Conservation (phyloP, 441 rosid genomes). For the Populus hybrid region DNA sequence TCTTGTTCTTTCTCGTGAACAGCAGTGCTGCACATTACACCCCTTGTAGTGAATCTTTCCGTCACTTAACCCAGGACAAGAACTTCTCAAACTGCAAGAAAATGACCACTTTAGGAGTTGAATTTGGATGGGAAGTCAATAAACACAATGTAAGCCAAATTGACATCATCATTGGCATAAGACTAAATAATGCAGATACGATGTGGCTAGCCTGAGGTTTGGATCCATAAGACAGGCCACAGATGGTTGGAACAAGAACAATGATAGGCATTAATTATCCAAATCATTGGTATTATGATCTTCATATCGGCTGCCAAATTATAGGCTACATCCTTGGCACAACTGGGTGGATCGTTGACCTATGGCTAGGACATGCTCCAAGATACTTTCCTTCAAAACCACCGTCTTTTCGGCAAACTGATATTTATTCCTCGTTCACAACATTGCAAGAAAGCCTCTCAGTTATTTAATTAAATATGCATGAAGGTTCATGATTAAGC, state of each 20-base stretch:
- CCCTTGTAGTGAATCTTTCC: slow-evolving; percentile 32
- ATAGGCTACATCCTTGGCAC: slow-evolving; percentile 44
- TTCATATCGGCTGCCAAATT: slow-evolving; percentile 39
- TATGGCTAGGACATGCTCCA: slow-evolving; percentile 40
- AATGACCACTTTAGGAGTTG: slow-evolving; percentile 35
- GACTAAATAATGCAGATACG: not conserved
- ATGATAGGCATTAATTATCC: slow-evolving; percentile 27
- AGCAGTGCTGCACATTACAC: slow-evolving; percentile 3
- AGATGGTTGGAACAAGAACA: slow-evolving; percentile 55
- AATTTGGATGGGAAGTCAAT: slow-evolving; percentile 42
- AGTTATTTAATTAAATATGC: too few relatives aligned
- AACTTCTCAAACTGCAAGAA: slow-evolving; percentile 34
- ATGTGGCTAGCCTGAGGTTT: slow-evolving; percentile 64
- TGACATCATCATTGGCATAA: slow-evolving; percentile 30
- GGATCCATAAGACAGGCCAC: slow-evolving; percentile 31
- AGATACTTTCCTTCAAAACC: slow-evolving; percentile 31
- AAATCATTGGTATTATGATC: slow-evolving; percentile 16
- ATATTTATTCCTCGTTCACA: slow-evolving; percentile 37
- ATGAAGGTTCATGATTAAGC: not conserved
- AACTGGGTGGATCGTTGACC: slow-evolving; percentile 39
- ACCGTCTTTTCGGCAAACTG: slow-evolving; percentile 34
- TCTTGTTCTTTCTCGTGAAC: slow-evolving; percentile 13
- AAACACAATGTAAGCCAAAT: slow-evolving; percentile 6
- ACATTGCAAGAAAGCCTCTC: slow-evolving; percentile 39
- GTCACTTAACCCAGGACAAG: not conserved